phyloP scores from a whole-genome alignment of 306 rosid genomes.

The Cercis canadensis region DNA sequence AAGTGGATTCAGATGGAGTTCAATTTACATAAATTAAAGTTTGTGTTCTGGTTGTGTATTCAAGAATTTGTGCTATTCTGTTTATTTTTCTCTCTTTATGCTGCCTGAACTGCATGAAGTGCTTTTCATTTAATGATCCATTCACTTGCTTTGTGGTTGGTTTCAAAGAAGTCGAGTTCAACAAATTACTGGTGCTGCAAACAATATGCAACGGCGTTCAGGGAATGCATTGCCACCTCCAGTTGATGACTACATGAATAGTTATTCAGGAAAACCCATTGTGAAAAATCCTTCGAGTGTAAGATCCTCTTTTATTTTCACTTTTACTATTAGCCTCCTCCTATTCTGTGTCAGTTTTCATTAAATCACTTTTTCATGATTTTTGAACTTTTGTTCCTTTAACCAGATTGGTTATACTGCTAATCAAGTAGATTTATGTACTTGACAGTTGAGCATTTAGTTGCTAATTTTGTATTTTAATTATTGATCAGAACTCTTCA shows the following conservation, averaged over 20 bases:
- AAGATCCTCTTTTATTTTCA: conserved; percentile 40
- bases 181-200: conserved; percentile 77
- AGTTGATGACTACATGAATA: conserved; percentile 60
- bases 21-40: background rate
- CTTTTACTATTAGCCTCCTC: background rate
- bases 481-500: conserved; percentile 59
- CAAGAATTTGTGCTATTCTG: conserved; percentile 11
- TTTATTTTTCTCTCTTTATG: conserved; percentile 1
- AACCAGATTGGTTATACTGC: conserved; percentile 13
- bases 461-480: conserved; percentile 21
- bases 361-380: background rate
- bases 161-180: conserved; percentile 84
- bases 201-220: conserved; percentile 70
- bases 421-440: conserved; percentile 1
- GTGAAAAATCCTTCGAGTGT: conserved; percentile 65
- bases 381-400: conserved; percentile 8
- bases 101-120: conserved; percentile 28
- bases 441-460: no score
- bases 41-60: background rate
- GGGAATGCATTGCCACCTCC: conserved; percentile 89
- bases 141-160: conserved; percentile 46
- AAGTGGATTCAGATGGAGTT: conserved; percentile 10
- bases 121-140: conserved; percentile 35
- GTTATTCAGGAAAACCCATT: conserved; percentile 62
- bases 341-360: conserved; percentile 1